Evolutionary conservation across 1,284 basidiomycete species (phyloP), one percentile per base, ranked within the genome.

Genomic region (Cryptococcus floricola): DNA sequence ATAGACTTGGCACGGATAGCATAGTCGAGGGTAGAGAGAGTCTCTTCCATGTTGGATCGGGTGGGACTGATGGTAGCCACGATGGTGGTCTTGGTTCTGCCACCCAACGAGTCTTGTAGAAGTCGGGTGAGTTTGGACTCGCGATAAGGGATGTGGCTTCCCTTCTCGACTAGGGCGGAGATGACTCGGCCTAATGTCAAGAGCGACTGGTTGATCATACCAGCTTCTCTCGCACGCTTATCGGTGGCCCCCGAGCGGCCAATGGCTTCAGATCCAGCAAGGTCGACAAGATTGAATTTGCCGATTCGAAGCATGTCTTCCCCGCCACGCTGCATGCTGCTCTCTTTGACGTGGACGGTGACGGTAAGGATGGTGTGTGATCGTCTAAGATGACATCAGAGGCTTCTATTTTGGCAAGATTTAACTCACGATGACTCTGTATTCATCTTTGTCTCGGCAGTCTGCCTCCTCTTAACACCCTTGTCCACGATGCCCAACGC

Each of bases 361-460:
- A 99, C 86, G 16, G 92, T 90, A 73, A 98, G 98, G n/a, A 99
- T 89, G 1, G 94, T 95, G 73, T 99, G 96, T 0, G 96, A 98
- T 18, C 96, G 91, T 77, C 91, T 82, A 52, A 3, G 23, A 19
- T 23, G 14, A 10, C 44, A 25, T 54, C 27, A 48, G 25, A 27
- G 10, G 2, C 14, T 18, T 27, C 39, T 14, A 4, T 18, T 49
- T 13, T 2, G 43, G 41, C 42, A n/a, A 12, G 46, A 13, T 37
- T 31, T 2, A 7, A 75, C 79, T 69, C 87, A 78, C 71, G 78
- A 79, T 5, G 94, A 98, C 69, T 93, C 90, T 65, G 97, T 92
- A 75, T 99, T 99, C 82, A 98, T 96, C 74, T 92, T 94, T 25
- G 96, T 99, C 13, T 93, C 87, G 0, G 95, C 96, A 45, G 93